Conservation (phyloP, 2,329 filamentous ascomycete genomes). For the Diatrype stigma region DNA sequence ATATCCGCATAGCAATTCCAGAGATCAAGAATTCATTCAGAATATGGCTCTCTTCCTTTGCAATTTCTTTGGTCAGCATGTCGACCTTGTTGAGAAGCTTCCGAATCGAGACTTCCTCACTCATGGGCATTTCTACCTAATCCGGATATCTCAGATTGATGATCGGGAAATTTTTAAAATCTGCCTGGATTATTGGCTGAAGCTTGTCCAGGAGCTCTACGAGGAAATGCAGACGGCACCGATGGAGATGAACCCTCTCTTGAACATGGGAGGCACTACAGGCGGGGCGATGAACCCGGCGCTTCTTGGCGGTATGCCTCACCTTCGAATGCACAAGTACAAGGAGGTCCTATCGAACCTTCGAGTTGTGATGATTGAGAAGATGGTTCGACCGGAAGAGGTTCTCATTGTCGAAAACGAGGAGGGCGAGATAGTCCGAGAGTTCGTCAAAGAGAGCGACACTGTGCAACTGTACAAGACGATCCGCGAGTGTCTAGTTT, state of each 20-base stretch:
- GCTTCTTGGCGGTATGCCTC: conserved; percentile 80
- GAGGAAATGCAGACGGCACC: conserved; percentile 98
- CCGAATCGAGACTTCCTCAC: conserved; percentile 93
- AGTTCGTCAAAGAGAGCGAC: conserved; percentile 99
- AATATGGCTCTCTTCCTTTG: conserved; percentile 93
- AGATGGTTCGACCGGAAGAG: conserved; percentile 98
- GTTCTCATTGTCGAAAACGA: conserved; percentile 99
- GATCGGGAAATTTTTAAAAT: conserved; percentile 99
- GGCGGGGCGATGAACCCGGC: conserved; percentile 81
- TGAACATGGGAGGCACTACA: conserved; percentile 71
- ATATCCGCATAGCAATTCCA: conserved; percentile 85
- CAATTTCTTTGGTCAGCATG: conserved; percentile 93
- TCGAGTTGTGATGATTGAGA: conserved; percentile 97
- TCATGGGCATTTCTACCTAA: conserved; percentile 96
- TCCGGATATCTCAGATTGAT: conserved; percentile 97
- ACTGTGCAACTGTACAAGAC: conserved; percentile 99
- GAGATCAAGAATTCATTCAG: conserved; percentile 96
- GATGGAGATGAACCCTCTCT: conserved; percentile 86
- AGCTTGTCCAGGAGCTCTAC: conserved; percentile 94
- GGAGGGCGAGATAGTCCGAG: conserved; percentile 96
- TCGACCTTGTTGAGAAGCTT: conserved; percentile 91
- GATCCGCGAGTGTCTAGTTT: conserved; percentile 93
- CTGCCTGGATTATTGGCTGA: conserved; percentile 98
- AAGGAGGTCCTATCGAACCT: conserved; percentile 90
- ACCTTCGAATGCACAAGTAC: conserved; percentile 94